Evolutionary conservation across 495 filamentous ascomycete genomes (phyloP).

Genomic region (Talaromyces borbonicus): DNA sequence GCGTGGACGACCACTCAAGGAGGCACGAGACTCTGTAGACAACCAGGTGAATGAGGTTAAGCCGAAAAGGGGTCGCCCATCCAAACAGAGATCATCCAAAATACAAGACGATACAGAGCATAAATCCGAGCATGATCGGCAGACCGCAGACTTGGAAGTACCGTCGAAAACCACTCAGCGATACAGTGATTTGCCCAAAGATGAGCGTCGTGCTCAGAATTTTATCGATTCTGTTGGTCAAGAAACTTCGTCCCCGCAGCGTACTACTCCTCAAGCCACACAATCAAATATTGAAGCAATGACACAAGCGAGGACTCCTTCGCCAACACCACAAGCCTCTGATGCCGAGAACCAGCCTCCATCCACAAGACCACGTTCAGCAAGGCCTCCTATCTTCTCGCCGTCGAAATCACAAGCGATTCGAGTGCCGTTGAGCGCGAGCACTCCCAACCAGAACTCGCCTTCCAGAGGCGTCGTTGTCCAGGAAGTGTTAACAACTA

Average conservation of each 20-base stretch:
- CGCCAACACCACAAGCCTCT: constrained; percentile 64
- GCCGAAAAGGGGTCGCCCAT: constrained; percentile 4
- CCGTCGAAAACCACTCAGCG: constrained; percentile 35
- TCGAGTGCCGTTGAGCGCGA: constrained; percentile 38
- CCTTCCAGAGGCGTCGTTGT: constrained; percentile 56
- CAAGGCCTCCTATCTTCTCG: constrained; percentile 22
- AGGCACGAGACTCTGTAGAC: not conserved
- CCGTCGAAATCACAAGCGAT: constrained; percentile 29
- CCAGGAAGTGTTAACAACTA: constrained; percentile 45
- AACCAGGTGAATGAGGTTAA: not conserved
- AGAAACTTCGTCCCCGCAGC: not conserved
- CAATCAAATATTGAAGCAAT: no score
- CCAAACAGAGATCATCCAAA: constrained; percentile 10
- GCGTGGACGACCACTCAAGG: constrained; percentile 14
- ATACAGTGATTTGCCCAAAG: constrained; percentile 35
- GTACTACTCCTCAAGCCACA: not conserved
- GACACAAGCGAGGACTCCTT: constrained; percentile 24
- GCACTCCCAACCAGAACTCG: constrained; percentile 50
- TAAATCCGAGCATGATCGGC: constrained; percentile 3
- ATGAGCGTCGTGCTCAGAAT: constrained; percentile 25
- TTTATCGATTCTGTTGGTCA: constrained; percentile 7
- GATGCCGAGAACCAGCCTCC: constrained; percentile 73
- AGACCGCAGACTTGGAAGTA: constrained; percentile 18
- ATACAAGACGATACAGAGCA: constrained; percentile 12
- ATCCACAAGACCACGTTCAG: constrained; percentile 44